Percentiles rank a stretch among this genome's conserved stretches.
Evolutionary conservation across 2,329 filamentous ascomycete species (phyloP).

Genomic region (Tolypocladium paradoxum): DNA sequence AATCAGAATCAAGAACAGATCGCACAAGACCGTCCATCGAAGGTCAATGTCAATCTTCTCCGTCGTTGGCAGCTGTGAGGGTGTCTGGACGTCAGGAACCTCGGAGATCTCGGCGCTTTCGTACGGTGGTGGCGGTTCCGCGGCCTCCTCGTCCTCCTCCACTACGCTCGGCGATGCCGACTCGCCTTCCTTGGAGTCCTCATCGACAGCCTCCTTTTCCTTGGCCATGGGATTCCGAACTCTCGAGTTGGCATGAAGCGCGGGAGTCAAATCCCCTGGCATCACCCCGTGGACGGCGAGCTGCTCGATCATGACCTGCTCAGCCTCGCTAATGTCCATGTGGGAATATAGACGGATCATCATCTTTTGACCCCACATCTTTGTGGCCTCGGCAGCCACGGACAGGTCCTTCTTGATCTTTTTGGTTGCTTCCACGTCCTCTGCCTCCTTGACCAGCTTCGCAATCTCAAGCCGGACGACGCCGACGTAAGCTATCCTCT

Average conservation of each 20-base stretch:
- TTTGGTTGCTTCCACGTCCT: slow-evolving; percentile 50
- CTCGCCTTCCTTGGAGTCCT: slow-evolving; percentile 9
- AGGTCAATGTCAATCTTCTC: slow-evolving; percentile 90
- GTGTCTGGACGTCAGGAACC: slow-evolving; percentile 68
- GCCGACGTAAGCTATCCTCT: slow-evolving; percentile 92
- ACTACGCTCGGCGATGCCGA: slow-evolving; percentile 9
- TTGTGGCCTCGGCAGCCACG: slow-evolving; percentile 63
- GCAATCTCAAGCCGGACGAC: slow-evolving; percentile 73
- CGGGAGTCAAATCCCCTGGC: slow-evolving; percentile 70
- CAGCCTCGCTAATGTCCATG: slow-evolving; percentile 87
- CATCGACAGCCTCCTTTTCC: slow-evolving; percentile 4
- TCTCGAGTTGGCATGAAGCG: slow-evolving; percentile 81
- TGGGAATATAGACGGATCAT: slow-evolving; percentile 91
- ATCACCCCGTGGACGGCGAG: slow-evolving; percentile 84
- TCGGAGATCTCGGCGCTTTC: slow-evolving; percentile 56
- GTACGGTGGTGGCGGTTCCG: slow-evolving; percentile 47
- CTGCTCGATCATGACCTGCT: slow-evolving; percentile 99
- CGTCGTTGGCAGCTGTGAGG: slow-evolving; percentile 70
- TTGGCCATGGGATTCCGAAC: slow-evolving; percentile 86
- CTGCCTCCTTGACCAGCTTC: slow-evolving; percentile 60
- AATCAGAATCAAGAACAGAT: slow-evolving; percentile 90
- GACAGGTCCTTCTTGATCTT: slow-evolving; percentile 62
- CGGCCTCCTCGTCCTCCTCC: slow-evolving; percentile 30
- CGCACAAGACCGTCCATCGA: slow-evolving; percentile 92
- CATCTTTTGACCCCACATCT: slow-evolving; percentile 97